These are phyloP conservation scores for Kodamaea ohmeri DNA, from an alignment of 1,139 yeast species.

Conservation along the genomic window DNA sequence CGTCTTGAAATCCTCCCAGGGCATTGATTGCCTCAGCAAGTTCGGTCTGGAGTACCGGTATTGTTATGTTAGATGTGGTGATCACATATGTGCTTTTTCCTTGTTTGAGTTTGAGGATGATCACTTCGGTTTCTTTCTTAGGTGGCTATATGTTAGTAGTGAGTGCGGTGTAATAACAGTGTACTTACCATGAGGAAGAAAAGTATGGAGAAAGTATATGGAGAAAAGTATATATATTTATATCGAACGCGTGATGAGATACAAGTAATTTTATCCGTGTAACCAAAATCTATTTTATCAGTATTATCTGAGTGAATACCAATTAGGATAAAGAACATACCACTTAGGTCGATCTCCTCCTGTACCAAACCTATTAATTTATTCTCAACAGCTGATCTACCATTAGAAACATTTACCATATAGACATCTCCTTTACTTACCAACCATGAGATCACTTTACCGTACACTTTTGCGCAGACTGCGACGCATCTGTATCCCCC, in stretches of 20 bases:
- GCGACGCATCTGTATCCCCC: constrained; percentile 1
- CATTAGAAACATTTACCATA: constrained; percentile 10
- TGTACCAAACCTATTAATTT: too few relatives aligned
- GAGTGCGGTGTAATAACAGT: background rate
- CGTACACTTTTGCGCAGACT: constrained; percentile 19
- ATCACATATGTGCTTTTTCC: constrained; percentile 43
- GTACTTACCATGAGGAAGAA: constrained; percentile 1
- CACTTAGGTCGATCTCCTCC: too few relatives aligned
- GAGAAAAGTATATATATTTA: too few relatives aligned
- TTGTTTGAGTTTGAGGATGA: constrained; percentile 46
- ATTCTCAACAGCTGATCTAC: background rate
- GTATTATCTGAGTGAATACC: too few relatives aligned
- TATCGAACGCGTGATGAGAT: too few relatives aligned
- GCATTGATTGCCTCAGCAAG: constrained; percentile 39
- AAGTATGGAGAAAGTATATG: background rate
- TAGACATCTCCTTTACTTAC: background rate
- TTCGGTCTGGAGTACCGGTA: constrained; percentile 28
- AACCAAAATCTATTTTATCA: too few relatives aligned
- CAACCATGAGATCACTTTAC: constrained; percentile 8
- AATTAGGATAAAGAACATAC: too few relatives aligned
- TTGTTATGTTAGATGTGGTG: constrained; percentile 25
- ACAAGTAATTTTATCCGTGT: too few relatives aligned
- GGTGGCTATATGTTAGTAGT: constrained; percentile 18
- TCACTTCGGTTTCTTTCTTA: constrained; percentile 8
- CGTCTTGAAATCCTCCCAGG: constrained; percentile 44